Conservation (phyloP, 352 stramenopile species). For the Pythium phragmiticola region DNA sequence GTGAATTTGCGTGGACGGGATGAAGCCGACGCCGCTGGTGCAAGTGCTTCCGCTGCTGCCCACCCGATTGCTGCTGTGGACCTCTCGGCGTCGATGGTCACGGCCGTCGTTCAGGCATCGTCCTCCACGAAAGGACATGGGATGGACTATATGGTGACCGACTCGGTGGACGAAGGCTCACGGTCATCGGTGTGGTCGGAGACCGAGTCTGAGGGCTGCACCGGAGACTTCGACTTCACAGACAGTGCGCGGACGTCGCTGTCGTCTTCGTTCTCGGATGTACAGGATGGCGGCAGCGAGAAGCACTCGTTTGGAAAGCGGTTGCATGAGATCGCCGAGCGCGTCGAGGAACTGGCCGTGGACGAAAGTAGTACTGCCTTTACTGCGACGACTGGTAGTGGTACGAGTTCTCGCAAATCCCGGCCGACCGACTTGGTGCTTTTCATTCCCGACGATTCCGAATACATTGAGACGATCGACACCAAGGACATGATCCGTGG, state of each 20-base stretch:
- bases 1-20: slow-evolving; percentile 39
- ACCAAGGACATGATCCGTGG: slow-evolving; percentile 48
- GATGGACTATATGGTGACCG: slow-evolving; percentile 8
- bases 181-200: slow-evolving; percentile 33
- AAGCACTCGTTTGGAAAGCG: slow-evolving; percentile 39
- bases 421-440: slow-evolving; percentile 4
- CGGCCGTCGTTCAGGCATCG: no score
- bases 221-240: slow-evolving; percentile 9
- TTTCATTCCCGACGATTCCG: slow-evolving; percentile 22
- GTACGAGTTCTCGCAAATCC: neutral
- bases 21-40: neutral
- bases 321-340: slow-evolving; percentile 40
- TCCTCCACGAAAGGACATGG: neutral
- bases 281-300: slow-evolving; percentile 12
- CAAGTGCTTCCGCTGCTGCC: no score
- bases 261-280: slow-evolving; percentile 11
- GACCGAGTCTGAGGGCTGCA: slow-evolving; percentile 48
- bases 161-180: slow-evolving; percentile 16
- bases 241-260: slow-evolving; percentile 38
- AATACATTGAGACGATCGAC: slow-evolving; percentile 47
- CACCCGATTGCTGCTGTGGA: no score
- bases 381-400: neutral
- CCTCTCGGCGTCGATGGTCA: no score
- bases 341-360: slow-evolving; percentile 18
- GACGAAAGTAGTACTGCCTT: slow-evolving; percentile 3